A percentile compares a stretch with the other conserved stretches of the same genome.
Evolutionary conservation across 2,329 filamentous ascomycete species (phyloP).

Genomic region (Clarireedia sp.): DNA sequence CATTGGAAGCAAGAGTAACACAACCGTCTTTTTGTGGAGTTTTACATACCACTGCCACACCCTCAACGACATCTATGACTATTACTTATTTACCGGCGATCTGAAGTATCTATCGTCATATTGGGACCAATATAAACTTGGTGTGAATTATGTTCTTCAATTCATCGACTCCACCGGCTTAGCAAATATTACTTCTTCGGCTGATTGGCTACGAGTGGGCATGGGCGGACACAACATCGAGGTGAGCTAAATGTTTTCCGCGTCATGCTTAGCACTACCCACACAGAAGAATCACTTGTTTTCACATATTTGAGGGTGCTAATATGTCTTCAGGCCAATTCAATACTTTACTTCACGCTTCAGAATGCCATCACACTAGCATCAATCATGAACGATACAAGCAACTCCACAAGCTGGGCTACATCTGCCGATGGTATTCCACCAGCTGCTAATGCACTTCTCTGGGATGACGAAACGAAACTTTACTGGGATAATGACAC

Average conservation of each 20-base stretch:
- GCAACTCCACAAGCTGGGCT: conserved; percentile 2
- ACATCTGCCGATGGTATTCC: conserved; percentile 8
- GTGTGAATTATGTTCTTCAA: conserved; percentile 37
- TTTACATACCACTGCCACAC: conserved; percentile 53
- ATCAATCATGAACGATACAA: conserved; percentile 9
- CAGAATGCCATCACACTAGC: conserved; percentile 38
- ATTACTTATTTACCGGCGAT: conserved; percentile 48
- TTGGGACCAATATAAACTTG: conserved; percentile 42
- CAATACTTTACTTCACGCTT: conserved; percentile 38
- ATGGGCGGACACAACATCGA: conserved; percentile 24
- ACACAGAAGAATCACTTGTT: no score
- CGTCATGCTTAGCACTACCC: no score
- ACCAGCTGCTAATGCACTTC: conserved; percentile 11
- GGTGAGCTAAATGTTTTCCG: not conserved
- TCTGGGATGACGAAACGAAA: conserved; percentile 31
- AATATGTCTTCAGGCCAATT: conserved; percentile 9
- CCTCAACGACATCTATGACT: conserved; percentile 51
- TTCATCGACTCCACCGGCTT: conserved; percentile 32
- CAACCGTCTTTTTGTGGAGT: conserved; percentile 22
- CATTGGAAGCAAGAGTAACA: no score
- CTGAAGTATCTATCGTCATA: conserved; percentile 37
- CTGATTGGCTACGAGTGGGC: conserved; percentile 21
- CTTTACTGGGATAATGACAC: conserved; percentile 48
- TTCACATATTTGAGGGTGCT: no score
- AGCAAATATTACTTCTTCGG: conserved; percentile 17